Evolutionary conservation across 2,329 filamentous ascomycete genomes (phyloP), one percentile per base, ranked within the genome.

Genomic region (Apiospora marii): DNA sequence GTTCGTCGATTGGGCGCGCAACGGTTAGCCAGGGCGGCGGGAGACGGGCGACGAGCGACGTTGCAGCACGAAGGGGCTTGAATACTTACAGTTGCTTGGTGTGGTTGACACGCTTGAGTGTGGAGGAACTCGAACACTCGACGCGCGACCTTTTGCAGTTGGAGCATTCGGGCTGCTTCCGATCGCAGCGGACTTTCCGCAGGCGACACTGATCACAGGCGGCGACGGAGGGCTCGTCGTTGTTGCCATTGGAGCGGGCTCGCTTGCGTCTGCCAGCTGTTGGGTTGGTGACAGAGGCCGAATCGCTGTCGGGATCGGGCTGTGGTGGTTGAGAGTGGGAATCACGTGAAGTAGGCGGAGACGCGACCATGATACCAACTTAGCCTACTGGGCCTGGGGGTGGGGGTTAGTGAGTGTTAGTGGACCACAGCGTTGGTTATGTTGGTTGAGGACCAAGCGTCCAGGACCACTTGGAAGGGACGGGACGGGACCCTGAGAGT

Each of bases 131-230:
- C 1, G 51, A 58, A 16, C 74, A 75, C 44, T 73, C 73, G n/a
- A 75, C 68, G 58, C 72, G 71, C 48, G 67, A 68, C 68, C 74
- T 75, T 14, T 67, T 67, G 41, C 73, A 76, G 43, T 74, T 76
- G n/a, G 73, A 74, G 69, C 73, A 74, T n/a, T 73, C 61, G 12
- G 72, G 74, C 51, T 73, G 71, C 13, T 53, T 61, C 49, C 67
- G 72, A 24, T 77, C 75, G 5, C 74, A 74, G 16, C 73, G 72
- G 43, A 77, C 71, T 46, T 76, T 77, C n/a, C 74, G 75, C 8
- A 70, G 49, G 46, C 75, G 70, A 37, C 74, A 77, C 46, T 74
- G 72, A 37, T 75, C 69, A 46, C 74, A 76, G n/a, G 74, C 72
- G 4, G 73, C 70, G n/a, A 71, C 69, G 22, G 41, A 48, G 3